Base-by-base conservation (phyloP, 129 eudicot species). In the Flaveria robusta region DNA sequence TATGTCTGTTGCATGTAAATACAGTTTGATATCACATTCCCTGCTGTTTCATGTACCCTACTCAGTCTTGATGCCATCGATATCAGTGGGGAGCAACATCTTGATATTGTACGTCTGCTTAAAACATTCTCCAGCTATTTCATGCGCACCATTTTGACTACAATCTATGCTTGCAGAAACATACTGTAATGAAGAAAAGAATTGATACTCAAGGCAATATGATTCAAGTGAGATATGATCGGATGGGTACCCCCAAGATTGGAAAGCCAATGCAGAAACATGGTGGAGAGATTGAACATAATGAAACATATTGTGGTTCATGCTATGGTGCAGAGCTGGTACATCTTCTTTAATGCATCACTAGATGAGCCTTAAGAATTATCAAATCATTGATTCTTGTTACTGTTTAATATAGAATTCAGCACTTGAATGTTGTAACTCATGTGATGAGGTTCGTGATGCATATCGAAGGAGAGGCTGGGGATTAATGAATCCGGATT, bases 381-480 rank as follows among this genome's bases (percentile, higher is more conserved):
- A 50, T 63, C 13, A 24, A 63, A 79, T 18, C n/a, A 26, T 64
- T 71, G 47, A 79, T 71, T 71, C 12, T 71, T 72, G 39, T 51
- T 50, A 34, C 73, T 63, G 18, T 31, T 55, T 51, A 11, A 79
- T 31, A 37, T 60, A 80, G 76, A 92, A 93, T 96, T 65, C 92
- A n/a, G 90, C 88, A 76, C 86, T 79, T 75, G 88, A 93, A 50
- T 93, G 98, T 68, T 93, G 98, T 81, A 93, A 93, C 80, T 72
- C 98, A 64, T 93, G 98, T 81, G 98, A 93, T 41, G 98, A 90
- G 68, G 98, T 93, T 80, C 97, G 97, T 74, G 98, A 93, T 81
- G 98, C 97, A 50, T 93, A 93, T 84, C 84, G 91, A 67, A 93
- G 86, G 79, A 87, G 74, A 77, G 98, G 98, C 45, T 93, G 98